Percentiles rank a stretch among this genome's conserved stretches.
These are phyloP conservation scores for Tuber melanosporum DNA, from an alignment of 495 filamentous ascomycete genomes.

Conservation along the genomic window DNA sequence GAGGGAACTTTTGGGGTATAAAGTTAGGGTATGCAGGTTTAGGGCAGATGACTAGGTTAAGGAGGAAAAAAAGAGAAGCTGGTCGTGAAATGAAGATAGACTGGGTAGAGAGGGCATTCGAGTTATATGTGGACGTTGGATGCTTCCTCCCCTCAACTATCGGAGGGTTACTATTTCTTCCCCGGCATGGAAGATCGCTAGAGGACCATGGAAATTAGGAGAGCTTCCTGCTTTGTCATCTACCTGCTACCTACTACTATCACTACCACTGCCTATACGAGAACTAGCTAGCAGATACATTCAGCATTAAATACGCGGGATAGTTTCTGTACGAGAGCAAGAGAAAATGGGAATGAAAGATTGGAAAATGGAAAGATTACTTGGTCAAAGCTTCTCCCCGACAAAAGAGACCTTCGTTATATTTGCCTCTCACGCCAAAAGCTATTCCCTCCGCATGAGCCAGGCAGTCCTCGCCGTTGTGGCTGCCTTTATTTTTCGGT, in stretches of 20 bases:
- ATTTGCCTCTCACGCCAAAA: conserved; percentile 24
- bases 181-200: conserved; percentile 37
- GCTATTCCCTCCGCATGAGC: conserved; percentile 18
- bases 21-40: conserved; percentile 21
- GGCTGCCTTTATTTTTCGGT: conserved; percentile 6
- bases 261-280: conserved; percentile 39
- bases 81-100: conserved; percentile 22
- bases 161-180: conserved; percentile 40
- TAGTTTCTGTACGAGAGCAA: conserved; percentile 42
- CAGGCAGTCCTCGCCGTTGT: conserved; percentile 18
- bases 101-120: conserved; percentile 12
- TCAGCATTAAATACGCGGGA: conserved; percentile 41
- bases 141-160: conserved; percentile 35
- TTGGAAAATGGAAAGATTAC: conserved; percentile 22
- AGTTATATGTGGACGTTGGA: conserved; percentile 25
- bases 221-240: conserved; percentile 40
- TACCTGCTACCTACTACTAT: conserved; percentile 39
- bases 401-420: conserved; percentile 26
- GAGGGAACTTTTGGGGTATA: conserved; percentile 18
- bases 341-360: conserved; percentile 42
- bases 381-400: conserved; percentile 28
- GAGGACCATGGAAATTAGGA: conserved; percentile 40
- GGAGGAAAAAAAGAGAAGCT: conserved; percentile 21
- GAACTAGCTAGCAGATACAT: conserved; percentile 41
- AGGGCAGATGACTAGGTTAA: conserved; percentile 23